phyloP scores from a whole-genome alignment of 805 yeast species.

The Wickerhamomyces sydowiorum region DNA sequence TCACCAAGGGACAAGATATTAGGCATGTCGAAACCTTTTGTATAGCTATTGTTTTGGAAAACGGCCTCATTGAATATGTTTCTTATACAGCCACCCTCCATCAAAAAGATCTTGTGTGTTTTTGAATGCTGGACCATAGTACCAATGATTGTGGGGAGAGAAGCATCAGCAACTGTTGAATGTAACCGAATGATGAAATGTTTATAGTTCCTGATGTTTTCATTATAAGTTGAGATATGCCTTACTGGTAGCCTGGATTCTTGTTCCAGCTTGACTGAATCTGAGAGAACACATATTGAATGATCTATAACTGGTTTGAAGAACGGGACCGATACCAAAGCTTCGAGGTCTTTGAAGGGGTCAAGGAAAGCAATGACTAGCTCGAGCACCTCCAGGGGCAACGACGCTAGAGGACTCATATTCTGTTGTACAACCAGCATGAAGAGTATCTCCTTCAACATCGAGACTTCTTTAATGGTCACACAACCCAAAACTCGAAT shows the following conservation, averaged over 20 bases:
- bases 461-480: too few species aligned
- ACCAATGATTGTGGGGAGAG: neutral
- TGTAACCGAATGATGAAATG: neutral
- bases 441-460: neutral
- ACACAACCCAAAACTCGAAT: too few species aligned
- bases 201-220: too few species aligned
- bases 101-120: neutral
- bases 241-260: neutral
- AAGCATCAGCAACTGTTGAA: neutral
- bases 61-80: neutral
- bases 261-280: neutral
- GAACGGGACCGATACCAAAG: neutral
- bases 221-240: neutral
- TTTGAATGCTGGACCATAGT: neutral
- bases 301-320: neutral
- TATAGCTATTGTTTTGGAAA: neutral
- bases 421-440: too few species aligned
- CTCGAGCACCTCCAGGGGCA: neutral
- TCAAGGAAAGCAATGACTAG: neutral
- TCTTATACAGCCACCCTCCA: neutral
- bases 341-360: neutral
- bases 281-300: neutral
- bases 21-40: neutral
- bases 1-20: neutral
- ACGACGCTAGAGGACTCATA: neutral